Base-by-base conservation (phyloP, 169 alveolate genomes). In the Eimeria sp. region DNA sequence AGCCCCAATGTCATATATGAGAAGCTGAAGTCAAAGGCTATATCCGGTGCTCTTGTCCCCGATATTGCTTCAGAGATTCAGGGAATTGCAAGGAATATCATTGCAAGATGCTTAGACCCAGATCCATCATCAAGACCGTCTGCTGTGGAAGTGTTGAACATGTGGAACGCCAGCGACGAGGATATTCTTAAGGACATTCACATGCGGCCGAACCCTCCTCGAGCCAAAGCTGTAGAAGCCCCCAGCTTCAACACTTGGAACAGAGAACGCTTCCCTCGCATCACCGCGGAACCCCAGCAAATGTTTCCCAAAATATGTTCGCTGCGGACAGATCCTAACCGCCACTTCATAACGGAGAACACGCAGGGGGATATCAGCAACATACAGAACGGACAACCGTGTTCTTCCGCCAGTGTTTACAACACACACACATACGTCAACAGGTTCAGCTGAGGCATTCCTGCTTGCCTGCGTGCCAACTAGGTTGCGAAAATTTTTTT, bases 121-220 rank as follows among this genome's bases (percentile, higher is more conserved):
- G 97, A 97, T 78, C 98, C 99, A 51, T 75, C 80, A 27, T 94
- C 95, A 25, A 76, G 99, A 13, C 99, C 99, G 51, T 96, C 98
- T 34, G 99, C 99, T 11, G 95, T 94, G 3, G 98, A 97, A 34
- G 97, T 98, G 47, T 95, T 96, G 51, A 90, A 95, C 51, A 92
- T 97, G 58, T 97, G 98, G 82, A 96, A 57, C 82, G 96, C 95
- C 11, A 97, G 98, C 40, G 98, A 98, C 58, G 97, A 95, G 43
- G 80, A 87, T 49, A 84, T 97, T 30, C 97, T 97, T 34, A 89
- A 95, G 58, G 97, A 95, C 88, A 61, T 95, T 30, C 90, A 40
- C 51, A 47, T 65, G 78, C 57, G 78, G 43, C 76, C 30, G 9
- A 25, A 3, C 30, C 34, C 30, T 13, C 54, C 25, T 43, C 78